Evolutionary conservation across 1,284 basidiomycete species (phyloP).

Genomic region (Pyrrhoderma noxium): DNA sequence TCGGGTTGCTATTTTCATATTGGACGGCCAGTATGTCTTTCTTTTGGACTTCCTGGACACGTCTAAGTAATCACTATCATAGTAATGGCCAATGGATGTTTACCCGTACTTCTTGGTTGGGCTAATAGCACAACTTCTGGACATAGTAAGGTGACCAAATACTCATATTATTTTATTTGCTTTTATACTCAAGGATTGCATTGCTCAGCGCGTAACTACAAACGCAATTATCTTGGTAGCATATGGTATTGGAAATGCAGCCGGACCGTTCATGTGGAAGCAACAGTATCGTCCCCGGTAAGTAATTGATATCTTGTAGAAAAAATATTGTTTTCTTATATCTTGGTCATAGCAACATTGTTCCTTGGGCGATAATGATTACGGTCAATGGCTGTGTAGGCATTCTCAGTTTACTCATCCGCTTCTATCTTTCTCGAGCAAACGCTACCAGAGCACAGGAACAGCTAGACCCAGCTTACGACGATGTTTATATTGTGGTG

Average conservation of each 20-base stretch:
- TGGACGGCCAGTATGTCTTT: constrained; percentile 24
- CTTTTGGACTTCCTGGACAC: background rate
- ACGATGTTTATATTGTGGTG: constrained; percentile 23
- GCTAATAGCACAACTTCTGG: constrained; percentile 26
- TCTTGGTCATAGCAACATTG: constrained; percentile 16
- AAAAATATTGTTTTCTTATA: background rate
- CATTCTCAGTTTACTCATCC: constrained; percentile 22
- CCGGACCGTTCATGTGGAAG: constrained; percentile 26
- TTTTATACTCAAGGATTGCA: background rate
- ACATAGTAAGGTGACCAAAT: constrained; percentile 29
- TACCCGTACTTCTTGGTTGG: constrained; percentile 27
- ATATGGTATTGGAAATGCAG: constrained; percentile 27
- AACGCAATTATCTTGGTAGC: constrained; percentile 28
- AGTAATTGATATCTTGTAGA: constrained; percentile 4
- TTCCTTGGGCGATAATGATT: constrained; percentile 24
- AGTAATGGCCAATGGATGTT: constrained; percentile 28
- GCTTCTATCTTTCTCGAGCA: constrained; percentile 21
- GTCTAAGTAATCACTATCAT: background rate
- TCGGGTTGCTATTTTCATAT: constrained; percentile 25
- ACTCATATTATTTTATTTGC: background rate
- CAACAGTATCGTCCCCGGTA: constrained; percentile 25
- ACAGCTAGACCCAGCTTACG: constrained; percentile 8
- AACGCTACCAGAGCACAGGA: constrained; percentile 24
- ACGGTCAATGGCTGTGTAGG: constrained; percentile 19
- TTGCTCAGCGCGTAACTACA: constrained; percentile 21